These are phyloP conservation scores for Cyberlindnera galapagoensis DNA, from an alignment of 805 yeast genomes.

Conservation along the genomic window DNA sequence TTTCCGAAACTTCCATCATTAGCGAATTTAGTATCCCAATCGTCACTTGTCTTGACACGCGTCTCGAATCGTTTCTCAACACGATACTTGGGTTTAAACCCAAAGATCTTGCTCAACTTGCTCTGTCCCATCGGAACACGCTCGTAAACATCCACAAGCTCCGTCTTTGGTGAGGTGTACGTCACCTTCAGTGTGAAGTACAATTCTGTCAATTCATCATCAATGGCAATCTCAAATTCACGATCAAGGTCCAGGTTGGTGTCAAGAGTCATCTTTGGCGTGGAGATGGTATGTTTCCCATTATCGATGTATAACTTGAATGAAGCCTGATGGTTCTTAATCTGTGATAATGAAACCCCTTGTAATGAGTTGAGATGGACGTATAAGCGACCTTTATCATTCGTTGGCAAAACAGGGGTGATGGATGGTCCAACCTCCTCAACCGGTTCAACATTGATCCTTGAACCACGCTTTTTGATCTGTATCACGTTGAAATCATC, in stretches of 20 bases:
- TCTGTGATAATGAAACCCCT: constrained; percentile 39
- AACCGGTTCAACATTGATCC: constrained; percentile 4
- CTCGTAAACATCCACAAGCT: constrained; percentile 55
- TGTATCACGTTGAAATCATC: constrained; percentile 4
- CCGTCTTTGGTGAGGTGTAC: constrained; percentile 40
- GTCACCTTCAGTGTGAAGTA: constrained; percentile 67
- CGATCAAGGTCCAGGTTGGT: constrained; percentile 41
- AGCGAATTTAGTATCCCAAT: constrained; percentile 63
- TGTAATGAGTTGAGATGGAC: constrained; percentile 43
- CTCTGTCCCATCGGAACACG: constrained; percentile 41
- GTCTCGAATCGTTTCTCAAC: constrained; percentile 42
- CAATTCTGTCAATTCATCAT: constrained; percentile 48
- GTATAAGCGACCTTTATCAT: constrained; percentile 37
- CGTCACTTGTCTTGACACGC: constrained; percentile 42
- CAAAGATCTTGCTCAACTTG: constrained; percentile 41
- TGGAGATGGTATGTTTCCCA: constrained; percentile 72
- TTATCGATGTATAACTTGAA: constrained; percentile 55
- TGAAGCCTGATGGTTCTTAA: constrained; percentile 35
- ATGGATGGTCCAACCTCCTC: background rate
- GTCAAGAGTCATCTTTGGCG: constrained; percentile 38
- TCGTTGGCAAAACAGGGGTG: constrained; percentile 15
- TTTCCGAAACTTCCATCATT: constrained; percentile 87
- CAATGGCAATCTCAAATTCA: constrained; percentile 74
- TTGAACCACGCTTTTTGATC: constrained; percentile 11
- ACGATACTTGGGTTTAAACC: constrained; percentile 30